Conservation (phyloP, 2,329 filamentous ascomycete genomes). For the Ambrosiella xylebori region DNA sequence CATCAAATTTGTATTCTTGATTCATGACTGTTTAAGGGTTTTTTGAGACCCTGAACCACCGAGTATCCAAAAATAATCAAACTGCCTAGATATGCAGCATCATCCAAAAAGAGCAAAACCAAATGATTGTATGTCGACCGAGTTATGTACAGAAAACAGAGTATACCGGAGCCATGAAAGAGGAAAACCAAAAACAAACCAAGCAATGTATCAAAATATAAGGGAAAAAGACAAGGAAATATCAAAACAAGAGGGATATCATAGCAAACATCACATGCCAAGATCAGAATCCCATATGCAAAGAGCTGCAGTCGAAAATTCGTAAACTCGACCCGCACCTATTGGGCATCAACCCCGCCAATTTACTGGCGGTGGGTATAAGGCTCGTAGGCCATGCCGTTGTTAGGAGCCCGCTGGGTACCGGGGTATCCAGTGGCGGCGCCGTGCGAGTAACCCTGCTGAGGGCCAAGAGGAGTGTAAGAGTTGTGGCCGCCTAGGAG, state of each 20-base stretch:
- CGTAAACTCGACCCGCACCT: conserved; percentile 4
- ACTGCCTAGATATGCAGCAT: neutral
- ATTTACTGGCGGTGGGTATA: conserved; percentile 40
- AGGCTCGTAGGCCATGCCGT: conserved; percentile 45
- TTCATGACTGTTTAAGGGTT: neutral
- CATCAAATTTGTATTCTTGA: neutral
- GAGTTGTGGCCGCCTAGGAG: conserved; percentile 15
- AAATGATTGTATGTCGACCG: conserved; percentile 4
- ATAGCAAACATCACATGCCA: neutral
- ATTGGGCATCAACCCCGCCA: neutral
- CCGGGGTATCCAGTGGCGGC: conserved; percentile 5
- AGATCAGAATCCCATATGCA: neutral
- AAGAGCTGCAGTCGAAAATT: conserved; percentile 1
- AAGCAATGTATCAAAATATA: neutral
- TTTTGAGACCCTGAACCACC: no score
- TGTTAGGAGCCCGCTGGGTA: conserved; percentile 23
- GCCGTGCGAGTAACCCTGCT: conserved; percentile 17
- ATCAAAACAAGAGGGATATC: conserved; percentile 1
- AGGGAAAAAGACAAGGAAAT: neutral
- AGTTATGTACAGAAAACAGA: conserved; percentile 8
- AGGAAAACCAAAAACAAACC: neutral
- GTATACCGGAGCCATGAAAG: conserved; percentile 1
- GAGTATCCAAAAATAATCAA: neutral
- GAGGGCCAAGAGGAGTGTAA: conserved; percentile 22
- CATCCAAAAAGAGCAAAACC: conserved; percentile 2